These are phyloP conservation scores for Turnera subulata DNA, from an alignment of 345 rosid genomes.

Conservation along the genomic window DNA sequence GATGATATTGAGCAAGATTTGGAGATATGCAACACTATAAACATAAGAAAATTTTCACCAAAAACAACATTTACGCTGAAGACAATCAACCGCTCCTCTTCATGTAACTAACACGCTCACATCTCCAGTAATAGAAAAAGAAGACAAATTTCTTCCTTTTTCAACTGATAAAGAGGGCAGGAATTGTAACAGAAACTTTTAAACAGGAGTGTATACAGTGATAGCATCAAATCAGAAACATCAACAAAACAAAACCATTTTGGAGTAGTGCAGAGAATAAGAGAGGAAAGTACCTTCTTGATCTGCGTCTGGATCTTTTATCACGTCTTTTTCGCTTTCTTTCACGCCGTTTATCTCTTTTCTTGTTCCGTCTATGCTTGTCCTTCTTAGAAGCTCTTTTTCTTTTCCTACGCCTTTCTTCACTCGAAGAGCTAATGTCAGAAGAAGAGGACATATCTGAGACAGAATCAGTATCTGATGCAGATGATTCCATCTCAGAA, in stretches of 20 bases:
- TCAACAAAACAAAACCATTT: not conserved
- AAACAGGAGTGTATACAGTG: not conserved
- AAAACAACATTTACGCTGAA: too few relatives aligned
- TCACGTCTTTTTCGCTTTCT: constrained; percentile 65
- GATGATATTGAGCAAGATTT: too few relatives aligned
- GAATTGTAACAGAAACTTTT: too few relatives aligned
- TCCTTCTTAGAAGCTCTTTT: constrained; percentile 73
- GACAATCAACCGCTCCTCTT: too few relatives aligned
- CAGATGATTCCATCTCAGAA: constrained; percentile 68
- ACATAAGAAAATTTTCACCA: too few relatives aligned
- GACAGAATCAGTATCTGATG: constrained; percentile 79
- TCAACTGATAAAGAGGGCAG: too few relatives aligned
- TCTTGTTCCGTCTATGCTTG: constrained; percentile 60
- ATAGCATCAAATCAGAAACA: not conserved
- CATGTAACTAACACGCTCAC: too few relatives aligned
- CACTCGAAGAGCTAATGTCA: constrained; percentile 80
- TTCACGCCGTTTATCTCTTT: constrained; percentile 73
- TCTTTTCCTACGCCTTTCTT: constrained; percentile 75
- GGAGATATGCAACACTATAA: too few relatives aligned
- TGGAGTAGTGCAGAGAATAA: too few relatives aligned
- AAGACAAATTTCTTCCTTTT: not conserved
- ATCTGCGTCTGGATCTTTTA: constrained; percentile 65
- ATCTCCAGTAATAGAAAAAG: too few relatives aligned
- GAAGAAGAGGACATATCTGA: constrained; percentile 61
- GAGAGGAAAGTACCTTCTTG: constrained; percentile 54